Evolutionary conservation across 768 basidiomycete genomes (phyloP).

Genomic region (Termitomyces sp.): DNA sequence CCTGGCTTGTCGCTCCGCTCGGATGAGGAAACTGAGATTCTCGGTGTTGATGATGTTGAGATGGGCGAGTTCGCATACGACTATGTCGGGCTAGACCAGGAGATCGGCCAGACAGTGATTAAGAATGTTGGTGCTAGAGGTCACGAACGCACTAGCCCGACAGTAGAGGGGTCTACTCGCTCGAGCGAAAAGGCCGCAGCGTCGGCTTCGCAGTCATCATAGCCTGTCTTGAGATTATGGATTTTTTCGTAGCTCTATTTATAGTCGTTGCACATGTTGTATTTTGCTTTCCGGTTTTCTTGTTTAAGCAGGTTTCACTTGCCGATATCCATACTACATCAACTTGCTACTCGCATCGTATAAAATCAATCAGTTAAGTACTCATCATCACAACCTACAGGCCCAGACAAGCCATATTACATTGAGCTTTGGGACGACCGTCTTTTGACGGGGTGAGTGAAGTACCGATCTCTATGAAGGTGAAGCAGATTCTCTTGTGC

Average conservation of each 20-base stretch:
- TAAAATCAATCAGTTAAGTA: no score
- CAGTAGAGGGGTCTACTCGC: slow-evolving; percentile 3
- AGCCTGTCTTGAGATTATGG: neutral
- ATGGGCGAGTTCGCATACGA: slow-evolving; percentile 91
- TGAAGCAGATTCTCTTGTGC: no score
- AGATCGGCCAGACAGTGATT: slow-evolving; percentile 40
- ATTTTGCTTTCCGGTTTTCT: neutral
- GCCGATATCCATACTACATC: no score
- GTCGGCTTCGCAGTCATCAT: neutral
- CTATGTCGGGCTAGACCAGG: slow-evolving; percentile 75
- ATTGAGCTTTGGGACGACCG: no score
- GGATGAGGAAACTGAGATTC: slow-evolving; percentile 61
- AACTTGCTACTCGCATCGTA: no score
- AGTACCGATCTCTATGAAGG: no score
- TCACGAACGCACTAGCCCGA: slow-evolving; percentile 3
- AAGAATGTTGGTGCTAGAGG: slow-evolving; percentile 19
- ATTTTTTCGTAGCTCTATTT: neutral
- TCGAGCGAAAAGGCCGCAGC: slow-evolving; percentile 8
- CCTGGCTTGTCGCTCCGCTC: slow-evolving; percentile 76
- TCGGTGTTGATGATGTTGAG: slow-evolving; percentile 89
- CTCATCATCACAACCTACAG: no score
- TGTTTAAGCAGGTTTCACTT: no score
- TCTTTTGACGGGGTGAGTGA: no score
- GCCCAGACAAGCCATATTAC: no score
- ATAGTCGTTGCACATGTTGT: neutral